These are phyloP conservation scores for Pelargonium citronellum DNA, from an alignment of 441 rosid species.

Conservation along the genomic window DNA sequence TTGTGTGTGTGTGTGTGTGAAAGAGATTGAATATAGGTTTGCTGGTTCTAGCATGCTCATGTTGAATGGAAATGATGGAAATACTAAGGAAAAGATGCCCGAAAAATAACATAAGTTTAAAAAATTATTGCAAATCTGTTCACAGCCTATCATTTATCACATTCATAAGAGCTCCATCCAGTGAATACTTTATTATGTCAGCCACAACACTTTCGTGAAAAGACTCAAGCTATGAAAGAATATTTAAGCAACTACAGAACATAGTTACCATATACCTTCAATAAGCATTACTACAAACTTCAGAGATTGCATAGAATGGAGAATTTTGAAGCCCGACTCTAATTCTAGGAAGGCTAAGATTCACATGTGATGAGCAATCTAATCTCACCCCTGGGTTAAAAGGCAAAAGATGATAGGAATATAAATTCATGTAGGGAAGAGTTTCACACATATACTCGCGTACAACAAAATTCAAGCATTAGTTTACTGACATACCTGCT, in stretches of 20 bases:
- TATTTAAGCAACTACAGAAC: background rate
- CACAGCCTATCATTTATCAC: background rate
- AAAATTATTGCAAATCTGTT: background rate
- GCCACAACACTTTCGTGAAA: background rate
- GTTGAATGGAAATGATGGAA: background rate
- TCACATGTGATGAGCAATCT: background rate
- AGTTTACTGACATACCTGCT: constrained; percentile 35
- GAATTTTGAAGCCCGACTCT: background rate
- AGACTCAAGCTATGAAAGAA: background rate
- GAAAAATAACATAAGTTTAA: background rate
- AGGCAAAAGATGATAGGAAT: background rate
- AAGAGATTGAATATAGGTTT: background rate
- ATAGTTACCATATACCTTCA: background rate
- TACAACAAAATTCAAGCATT: background rate
- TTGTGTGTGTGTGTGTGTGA: background rate
- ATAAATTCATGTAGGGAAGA: background rate
- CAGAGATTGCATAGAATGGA: constrained; percentile 4
- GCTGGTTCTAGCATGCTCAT: background rate
- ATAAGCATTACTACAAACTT: constrained; percentile 1
- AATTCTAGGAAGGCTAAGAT: background rate
- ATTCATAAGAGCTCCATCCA: background rate
- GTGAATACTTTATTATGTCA: constrained; percentile 5
- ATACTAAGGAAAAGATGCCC: background rate
- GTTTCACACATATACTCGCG: background rate
- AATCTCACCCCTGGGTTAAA: background rate